Evolutionary conservation across 2,329 filamentous ascomycete genomes (phyloP), one percentile per base, ranked within the genome.

Genomic region (Lecanicillium sp.): DNA sequence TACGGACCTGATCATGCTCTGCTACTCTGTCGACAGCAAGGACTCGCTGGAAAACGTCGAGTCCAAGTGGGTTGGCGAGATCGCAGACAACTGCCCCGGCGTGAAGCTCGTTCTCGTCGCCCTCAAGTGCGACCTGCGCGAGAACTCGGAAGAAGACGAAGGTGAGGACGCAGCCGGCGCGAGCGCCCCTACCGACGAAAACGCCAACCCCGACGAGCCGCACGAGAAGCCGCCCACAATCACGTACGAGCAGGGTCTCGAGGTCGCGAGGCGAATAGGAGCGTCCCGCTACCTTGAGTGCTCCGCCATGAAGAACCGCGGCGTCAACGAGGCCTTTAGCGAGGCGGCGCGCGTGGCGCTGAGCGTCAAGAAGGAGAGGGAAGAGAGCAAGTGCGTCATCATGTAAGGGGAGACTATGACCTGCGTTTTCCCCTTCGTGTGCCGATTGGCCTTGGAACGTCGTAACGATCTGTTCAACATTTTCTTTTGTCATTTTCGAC

Each of bases 21-120:
- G 92, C 71, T 98, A 97, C 67, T 92, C 86, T 53, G 86, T 97
- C 59, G 92, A 98, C 65, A 95, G 87, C 59, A 87, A 84, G 50
- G 89, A 96, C 62, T 96, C 89, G 3, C 79, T 98, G 45, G 92
- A 98, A 63, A 98, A 98, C 75, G 88, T 98, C 45, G 88, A 95
- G 62, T 90, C 87, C 52, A 98, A 98, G 68, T 98, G 92, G 92
- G 87, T 96, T 5, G 84, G 87, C 46, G 92, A 98, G 65, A 98
- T 98, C 49, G 86, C 89, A 46, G 92, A 98, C 66, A 96, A 98
- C 66, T 97, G 92, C 65, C 87, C 88, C 2, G 87, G 84, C 42
- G 92, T 96, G 47, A 94, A 94, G 63, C 78, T 98, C 33, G 92
- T 98, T 14, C 74, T 98, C 7, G 89, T 96, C 4, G 92, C 92